Conservation (phyloP, 1,139 yeast genomes). For the Blastobotrys niveus region DNA sequence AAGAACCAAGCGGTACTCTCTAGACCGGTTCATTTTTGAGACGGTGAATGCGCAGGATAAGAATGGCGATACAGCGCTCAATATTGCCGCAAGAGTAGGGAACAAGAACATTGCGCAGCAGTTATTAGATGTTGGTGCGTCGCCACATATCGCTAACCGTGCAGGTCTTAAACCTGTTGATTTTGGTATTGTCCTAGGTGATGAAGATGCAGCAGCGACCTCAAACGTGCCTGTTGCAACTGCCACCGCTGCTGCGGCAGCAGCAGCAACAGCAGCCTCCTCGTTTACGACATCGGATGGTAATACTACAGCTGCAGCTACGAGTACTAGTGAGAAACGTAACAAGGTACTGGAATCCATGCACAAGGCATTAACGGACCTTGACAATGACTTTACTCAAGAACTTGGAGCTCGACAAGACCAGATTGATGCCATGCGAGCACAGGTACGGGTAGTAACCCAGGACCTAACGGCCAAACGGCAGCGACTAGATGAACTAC, state of each 20-base stretch:
- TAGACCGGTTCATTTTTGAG: conserved; percentile 58
- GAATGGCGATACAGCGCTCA: conserved; percentile 80
- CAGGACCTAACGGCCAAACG: conserved; percentile 42
- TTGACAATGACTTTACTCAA: conserved; percentile 44
- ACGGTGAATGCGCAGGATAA: conserved; percentile 73
- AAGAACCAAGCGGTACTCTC: conserved; percentile 42
- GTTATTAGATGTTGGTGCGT: conserved; percentile 81
- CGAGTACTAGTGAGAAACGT: conserved; percentile 29
- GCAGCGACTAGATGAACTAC: conserved; percentile 41
- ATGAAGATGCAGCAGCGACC: neutral
- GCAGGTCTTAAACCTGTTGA: conserved; percentile 83
- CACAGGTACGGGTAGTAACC: conserved; percentile 46
- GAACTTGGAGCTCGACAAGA: conserved; percentile 45
- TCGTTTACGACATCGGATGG: no score
- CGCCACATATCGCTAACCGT: conserved; percentile 67
- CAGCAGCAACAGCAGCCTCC: neutral
- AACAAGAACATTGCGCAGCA: conserved; percentile 75
- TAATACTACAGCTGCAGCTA: neutral
- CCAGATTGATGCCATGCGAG: conserved; percentile 43
- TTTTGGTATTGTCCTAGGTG: conserved; percentile 47
- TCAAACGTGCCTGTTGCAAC: neutral
- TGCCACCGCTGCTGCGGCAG: neutral
- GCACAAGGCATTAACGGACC: conserved; percentile 31
- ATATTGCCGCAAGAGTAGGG: conserved; percentile 86
- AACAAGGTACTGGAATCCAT: conserved; percentile 42